A percentile compares a stretch with the other conserved stretches of the same genome.
Evolutionary conservation across 2,329 filamentous ascomycete genomes (phyloP).

Genomic region (Coleophoma crateriformis): DNA sequence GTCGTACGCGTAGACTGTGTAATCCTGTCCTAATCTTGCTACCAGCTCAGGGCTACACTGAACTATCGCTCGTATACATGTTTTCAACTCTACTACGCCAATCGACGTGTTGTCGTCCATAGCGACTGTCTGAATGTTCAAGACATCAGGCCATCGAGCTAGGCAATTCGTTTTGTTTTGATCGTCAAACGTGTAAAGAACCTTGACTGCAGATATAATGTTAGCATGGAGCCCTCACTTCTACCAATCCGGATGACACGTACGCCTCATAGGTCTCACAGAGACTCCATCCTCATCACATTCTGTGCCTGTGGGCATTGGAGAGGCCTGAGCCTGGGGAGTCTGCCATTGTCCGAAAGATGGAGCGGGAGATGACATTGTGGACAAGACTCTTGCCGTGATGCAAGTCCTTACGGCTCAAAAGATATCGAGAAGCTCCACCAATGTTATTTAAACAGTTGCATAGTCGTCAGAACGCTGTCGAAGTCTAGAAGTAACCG

Average conservation of each 20-base stretch:
- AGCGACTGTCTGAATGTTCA: constrained; percentile 74
- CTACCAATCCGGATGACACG: constrained; percentile 25
- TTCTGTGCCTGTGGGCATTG: constrained; percentile 7
- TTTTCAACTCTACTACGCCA: constrained; percentile 80
- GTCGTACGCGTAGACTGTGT: constrained; percentile 95
- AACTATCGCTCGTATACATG: constrained; percentile 78
- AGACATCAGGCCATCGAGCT: constrained; percentile 73
- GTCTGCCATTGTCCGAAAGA: constrained; percentile 11
- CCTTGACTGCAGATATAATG: constrained; percentile 64
- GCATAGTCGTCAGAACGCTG: constrained; percentile 15
- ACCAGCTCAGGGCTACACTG: constrained; percentile 81
- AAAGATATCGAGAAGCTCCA: constrained; percentile 8
- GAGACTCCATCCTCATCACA: constrained; percentile 45
- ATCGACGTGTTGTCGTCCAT: constrained; percentile 78
- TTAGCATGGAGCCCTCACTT: constrained; percentile 10
- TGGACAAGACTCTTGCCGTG: constrained; percentile 12
- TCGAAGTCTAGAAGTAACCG: constrained; percentile 3
- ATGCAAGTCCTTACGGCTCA: constrained; percentile 10
- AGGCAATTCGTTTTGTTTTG: constrained; percentile 85
- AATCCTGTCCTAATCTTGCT: constrained; percentile 66
- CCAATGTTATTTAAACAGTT: constrained; percentile 6
- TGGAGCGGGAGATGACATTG: constrained; percentile 22
- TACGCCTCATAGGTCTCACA: constrained; percentile 55
- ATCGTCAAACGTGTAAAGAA: constrained; percentile 92
- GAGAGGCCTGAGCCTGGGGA: constrained; percentile 11